Evolutionary conservation across 225 moss, liverwort and hornwort genomes (phyloP).

Genomic region (Pseudisothecium myosuroides): DNA sequence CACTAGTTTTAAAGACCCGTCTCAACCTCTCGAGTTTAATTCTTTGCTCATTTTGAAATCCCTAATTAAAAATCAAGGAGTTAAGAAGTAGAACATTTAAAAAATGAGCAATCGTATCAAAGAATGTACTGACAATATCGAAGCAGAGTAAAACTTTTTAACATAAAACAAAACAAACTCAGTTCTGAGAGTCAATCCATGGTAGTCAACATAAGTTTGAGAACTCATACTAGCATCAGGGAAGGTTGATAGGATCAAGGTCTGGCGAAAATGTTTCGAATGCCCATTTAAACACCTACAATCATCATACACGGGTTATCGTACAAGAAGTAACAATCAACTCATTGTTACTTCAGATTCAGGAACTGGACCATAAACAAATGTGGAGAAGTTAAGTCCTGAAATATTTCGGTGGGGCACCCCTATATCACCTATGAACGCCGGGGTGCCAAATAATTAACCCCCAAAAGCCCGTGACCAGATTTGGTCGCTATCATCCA

Average conservation of each 20-base stretch:
- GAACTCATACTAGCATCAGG: conserved; percentile 62
- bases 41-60: not conserved
- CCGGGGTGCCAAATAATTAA: not conserved
- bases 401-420: not conserved
- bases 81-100: not conserved
- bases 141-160: not conserved
- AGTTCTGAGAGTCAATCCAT: not conserved
- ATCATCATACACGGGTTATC: not conserved
- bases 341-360: not conserved
- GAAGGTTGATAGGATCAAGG: conserved; percentile 68
- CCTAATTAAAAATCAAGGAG: not conserved
- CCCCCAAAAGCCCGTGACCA: not conserved
- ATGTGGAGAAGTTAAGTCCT: not conserved
- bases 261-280: conserved; percentile 83
- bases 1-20: not conserved
- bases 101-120: not conserved
- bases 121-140: not conserved
- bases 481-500: not conserved
- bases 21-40: not conserved
- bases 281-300: conserved; percentile 88
- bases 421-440: not conserved
- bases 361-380: not conserved
- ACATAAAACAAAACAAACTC: not conserved
- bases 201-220: not conserved
- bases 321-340: not conserved